Conservation (phyloP, 2,329 filamentous ascomycete species). For the Penicillium frequentans region DNA sequence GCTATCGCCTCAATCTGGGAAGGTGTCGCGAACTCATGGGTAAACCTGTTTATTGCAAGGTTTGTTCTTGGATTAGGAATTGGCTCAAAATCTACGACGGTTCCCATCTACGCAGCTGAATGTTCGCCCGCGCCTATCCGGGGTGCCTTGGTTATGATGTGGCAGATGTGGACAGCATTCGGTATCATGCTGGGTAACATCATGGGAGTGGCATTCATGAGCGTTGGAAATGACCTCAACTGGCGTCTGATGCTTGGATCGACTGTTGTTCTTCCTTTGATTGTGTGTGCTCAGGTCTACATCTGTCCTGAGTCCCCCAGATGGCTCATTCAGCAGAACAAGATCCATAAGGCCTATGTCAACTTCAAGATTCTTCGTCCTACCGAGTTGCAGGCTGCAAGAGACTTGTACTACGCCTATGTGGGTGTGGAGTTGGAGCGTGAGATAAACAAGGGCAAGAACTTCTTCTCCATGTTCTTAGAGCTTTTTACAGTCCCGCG, state of each 20-base stretch:
- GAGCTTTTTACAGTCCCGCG: constrained; percentile 63
- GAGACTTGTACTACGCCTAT: constrained; percentile 59
- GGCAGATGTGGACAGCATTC: constrained; percentile 52
- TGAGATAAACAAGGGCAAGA: constrained; percentile 52
- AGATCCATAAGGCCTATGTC: constrained; percentile 47
- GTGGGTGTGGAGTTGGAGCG: constrained; percentile 62
- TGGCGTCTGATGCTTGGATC: constrained; percentile 72
- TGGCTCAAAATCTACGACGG: constrained; percentile 46
- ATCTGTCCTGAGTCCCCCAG: constrained; percentile 60
- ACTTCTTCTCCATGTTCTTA: constrained; percentile 53
- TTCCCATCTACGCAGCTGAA: not conserved
- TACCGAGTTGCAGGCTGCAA: constrained; percentile 54
- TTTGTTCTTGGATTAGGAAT: constrained; percentile 46
- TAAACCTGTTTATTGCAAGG: constrained; percentile 43
- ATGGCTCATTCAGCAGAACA: constrained; percentile 53
- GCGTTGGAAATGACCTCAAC: constrained; percentile 50
- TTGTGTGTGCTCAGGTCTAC: constrained; percentile 62
- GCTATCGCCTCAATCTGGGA: constrained; percentile 45
- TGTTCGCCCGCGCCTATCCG: not conserved
- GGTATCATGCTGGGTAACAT: constrained; percentile 51
- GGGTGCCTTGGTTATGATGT: constrained; percentile 28
- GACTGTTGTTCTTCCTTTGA: constrained; percentile 58
- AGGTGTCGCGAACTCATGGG: constrained; percentile 44
- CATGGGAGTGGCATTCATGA: constrained; percentile 49
- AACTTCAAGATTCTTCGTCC: constrained; percentile 52